phyloP scores from a whole-genome alignment of 495 filamentous ascomycete species.

The Echria macrotheca region DNA sequence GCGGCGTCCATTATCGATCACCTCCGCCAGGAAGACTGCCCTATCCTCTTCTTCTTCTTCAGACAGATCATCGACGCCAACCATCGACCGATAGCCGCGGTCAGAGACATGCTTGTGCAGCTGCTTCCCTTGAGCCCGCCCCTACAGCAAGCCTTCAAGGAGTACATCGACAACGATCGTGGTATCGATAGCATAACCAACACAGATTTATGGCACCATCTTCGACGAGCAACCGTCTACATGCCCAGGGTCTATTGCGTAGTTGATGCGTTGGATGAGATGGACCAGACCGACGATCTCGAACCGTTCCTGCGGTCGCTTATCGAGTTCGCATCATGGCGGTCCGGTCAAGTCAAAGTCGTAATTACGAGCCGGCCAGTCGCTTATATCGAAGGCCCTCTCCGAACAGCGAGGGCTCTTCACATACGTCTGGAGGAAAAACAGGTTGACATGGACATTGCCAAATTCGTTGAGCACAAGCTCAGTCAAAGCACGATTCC shows the following conservation, averaged over 20 bases:
- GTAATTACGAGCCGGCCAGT: slow-evolving; percentile 42
- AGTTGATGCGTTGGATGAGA: slow-evolving; percentile 44
- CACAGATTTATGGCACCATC: slow-evolving; percentile 18
- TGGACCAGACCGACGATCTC: slow-evolving; percentile 28
- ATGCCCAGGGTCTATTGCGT: slow-evolving; percentile 40
- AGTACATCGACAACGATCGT: slow-evolving; percentile 11
- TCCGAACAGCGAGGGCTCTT: slow-evolving; percentile 11
- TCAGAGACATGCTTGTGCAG: slow-evolving; percentile 43
- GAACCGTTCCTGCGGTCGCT: slow-evolving; percentile 33
- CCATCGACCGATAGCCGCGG: slow-evolving; percentile 33
- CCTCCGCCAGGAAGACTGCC: slow-evolving; percentile 25
- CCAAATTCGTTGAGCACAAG: slow-evolving; percentile 29
- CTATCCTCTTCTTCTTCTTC: slow-evolving; percentile 52
- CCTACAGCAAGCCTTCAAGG: slow-evolving; percentile 31
- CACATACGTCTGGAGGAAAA: slow-evolving; percentile 34
- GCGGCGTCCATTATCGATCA: slow-evolving; percentile 34
- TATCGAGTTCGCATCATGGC: slow-evolving; percentile 30
- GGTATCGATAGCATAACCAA: slow-evolving; percentile 15
- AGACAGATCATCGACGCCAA: slow-evolving; percentile 48
- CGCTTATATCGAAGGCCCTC: slow-evolving; percentile 23
- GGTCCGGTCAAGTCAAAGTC: slow-evolving; percentile 37
- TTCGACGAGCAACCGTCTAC: slow-evolving; percentile 22
- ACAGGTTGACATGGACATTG: slow-evolving; percentile 40
- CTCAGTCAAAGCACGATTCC: slow-evolving; percentile 14
- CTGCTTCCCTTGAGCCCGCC: slow-evolving; percentile 34